Evolutionary conservation across 768 basidiomycete genomes (phyloP), one percentile per base, ranked within the genome.

Genomic region (Dioszegia aurantiaca): DNA sequence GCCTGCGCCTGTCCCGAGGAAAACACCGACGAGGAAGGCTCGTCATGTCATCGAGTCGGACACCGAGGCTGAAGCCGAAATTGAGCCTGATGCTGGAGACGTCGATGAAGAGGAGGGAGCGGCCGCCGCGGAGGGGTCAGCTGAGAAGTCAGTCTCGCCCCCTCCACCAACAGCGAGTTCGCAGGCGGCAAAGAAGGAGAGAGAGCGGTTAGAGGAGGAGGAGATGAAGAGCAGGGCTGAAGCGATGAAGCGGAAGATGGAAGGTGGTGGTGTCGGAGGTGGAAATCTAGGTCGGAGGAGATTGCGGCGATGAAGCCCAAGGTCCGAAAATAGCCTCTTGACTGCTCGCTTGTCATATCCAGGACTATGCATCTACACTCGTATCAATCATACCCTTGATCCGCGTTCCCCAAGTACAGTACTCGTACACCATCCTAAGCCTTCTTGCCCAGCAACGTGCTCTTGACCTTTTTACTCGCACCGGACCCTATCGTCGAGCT

Each of bases 401-500:
- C 17, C 45, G 45, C 40, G 2, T 4, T 53, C 23, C 37, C n/a
- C 12, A 28, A 24, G 30, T n/a, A 47, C 21, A 46, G n/a, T n/a
- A n/a, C n/a, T n/a, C n/a, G n/a, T n/a, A n/a, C n/a, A n/a, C 12
- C 53, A 30, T 11, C 47, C 43, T 46, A 57, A n/a, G 46, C 42
- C 52, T 60, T 31, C 44, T 58, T 59, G 12, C 52, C 64, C 51
- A 61, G 12, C 19, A 72, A 48, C 41, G 60, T 75, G 59, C 80
- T 78, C 78, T 87, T 87, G 36, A 81, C 81, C 56, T 81, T 83
- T 74, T 81, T 83, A 27, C 78, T 76, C 10, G 77, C 77, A 61
- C 77, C 55, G 72, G 39, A 76, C 56, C 10, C 78, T 59, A 58
- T 51, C 61, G 77, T 80, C 51, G 78, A 80, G 75, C 85, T 86